phyloP scores from a whole-genome alignment of 1,139 yeast genomes.

The Debaryomyces fabryi region DNA sequence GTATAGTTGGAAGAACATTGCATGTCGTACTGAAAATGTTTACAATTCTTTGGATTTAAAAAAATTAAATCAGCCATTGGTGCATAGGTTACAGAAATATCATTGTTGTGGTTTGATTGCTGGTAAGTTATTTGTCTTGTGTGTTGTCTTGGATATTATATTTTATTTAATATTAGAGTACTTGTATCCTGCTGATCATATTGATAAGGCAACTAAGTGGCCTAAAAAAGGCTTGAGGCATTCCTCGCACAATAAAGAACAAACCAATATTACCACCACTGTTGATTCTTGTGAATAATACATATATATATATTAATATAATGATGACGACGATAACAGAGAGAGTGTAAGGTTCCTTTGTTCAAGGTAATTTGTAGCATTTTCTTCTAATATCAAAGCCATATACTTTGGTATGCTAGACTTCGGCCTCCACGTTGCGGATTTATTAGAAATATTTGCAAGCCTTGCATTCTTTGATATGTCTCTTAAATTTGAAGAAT shows the following conservation, averaged over 20 bases:
- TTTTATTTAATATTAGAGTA: constrained; percentile 65
- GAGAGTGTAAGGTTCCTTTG: constrained; percentile 11
- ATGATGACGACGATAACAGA: neutral
- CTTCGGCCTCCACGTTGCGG: constrained; percentile 24
- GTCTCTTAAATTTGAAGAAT: constrained; percentile 18
- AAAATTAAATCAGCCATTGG: constrained; percentile 50
- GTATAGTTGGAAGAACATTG: constrained; percentile 95
- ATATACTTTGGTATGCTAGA: constrained; percentile 24
- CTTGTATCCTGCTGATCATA: constrained; percentile 65
- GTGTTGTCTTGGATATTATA: constrained; percentile 78
- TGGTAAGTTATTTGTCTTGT: constrained; percentile 75
- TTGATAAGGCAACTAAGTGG: constrained; percentile 82
- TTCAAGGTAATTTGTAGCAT: constrained; percentile 14
- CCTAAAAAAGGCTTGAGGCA: constrained; percentile 39
- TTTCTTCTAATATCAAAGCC: constrained; percentile 16
- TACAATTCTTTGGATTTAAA: constrained; percentile 59
- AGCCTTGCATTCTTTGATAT: constrained; percentile 17
- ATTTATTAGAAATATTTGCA: constrained; percentile 7
- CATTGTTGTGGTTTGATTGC: constrained; percentile 84
- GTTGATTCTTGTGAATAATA: constrained; percentile 8
- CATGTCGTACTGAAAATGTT: constrained; percentile 80
- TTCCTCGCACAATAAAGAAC: neutral
- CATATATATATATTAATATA: neutral
- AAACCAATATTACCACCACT: constrained; percentile 3
- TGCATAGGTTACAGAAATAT: constrained; percentile 54